Percentiles rank a stretch among this genome's conserved stretches.
These are phyloP conservation scores for Solanum appendiculatum DNA, from an alignment of 257 asterid species.

Conservation along the genomic window DNA sequence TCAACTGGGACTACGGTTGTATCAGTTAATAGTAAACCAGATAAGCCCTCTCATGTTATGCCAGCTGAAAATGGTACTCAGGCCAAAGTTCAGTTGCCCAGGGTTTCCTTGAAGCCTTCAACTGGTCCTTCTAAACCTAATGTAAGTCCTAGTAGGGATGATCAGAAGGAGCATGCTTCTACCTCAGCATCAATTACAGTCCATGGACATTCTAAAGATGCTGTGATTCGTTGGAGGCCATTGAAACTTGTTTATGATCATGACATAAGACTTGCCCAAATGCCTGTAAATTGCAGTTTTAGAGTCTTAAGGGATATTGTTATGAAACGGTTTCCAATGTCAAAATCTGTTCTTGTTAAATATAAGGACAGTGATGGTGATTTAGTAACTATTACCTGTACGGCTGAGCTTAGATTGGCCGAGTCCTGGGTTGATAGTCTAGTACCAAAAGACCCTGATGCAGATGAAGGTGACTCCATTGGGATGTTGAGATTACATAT, in stretches of 20 bases:
- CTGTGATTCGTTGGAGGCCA: constrained; percentile 34
- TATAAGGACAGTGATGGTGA: constrained; percentile 77
- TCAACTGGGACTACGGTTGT: constrained; percentile 16
- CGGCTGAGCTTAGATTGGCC: constrained; percentile 62
- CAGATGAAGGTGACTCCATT: constrained; percentile 31
- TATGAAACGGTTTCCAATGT: constrained; percentile 60
- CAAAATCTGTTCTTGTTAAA: constrained; percentile 66
- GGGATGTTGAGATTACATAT: constrained; percentile 71
- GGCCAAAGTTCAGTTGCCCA: constrained; percentile 41
- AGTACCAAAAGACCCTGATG: constrained; percentile 36
- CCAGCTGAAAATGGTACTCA: constrained; percentile 50
- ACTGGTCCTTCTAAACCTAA: constrained; percentile 36
- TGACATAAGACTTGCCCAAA: constrained; percentile 78
- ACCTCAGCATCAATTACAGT: constrained; percentile 20
- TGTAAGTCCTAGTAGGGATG: constrained; percentile 22
- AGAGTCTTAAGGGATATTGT: constrained; percentile 63
- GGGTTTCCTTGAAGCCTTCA: constrained; percentile 66
- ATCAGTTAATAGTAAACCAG: constrained; percentile 30
- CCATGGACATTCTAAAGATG: constrained; percentile 36
- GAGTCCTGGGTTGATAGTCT: constrained; percentile 52
- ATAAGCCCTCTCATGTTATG: constrained; percentile 40
- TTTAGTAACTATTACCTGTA: constrained; percentile 73
- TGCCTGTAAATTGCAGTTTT: constrained; percentile 67
- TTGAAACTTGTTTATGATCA: constrained; percentile 86
- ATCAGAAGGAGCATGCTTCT: constrained; percentile 25